A percentile compares a stretch with the other conserved stretches of the same genome.
These are phyloP conservation scores for Eucalyptus tenuipes DNA, from an alignment of 345 rosid species.

Conservation along the genomic window DNA sequence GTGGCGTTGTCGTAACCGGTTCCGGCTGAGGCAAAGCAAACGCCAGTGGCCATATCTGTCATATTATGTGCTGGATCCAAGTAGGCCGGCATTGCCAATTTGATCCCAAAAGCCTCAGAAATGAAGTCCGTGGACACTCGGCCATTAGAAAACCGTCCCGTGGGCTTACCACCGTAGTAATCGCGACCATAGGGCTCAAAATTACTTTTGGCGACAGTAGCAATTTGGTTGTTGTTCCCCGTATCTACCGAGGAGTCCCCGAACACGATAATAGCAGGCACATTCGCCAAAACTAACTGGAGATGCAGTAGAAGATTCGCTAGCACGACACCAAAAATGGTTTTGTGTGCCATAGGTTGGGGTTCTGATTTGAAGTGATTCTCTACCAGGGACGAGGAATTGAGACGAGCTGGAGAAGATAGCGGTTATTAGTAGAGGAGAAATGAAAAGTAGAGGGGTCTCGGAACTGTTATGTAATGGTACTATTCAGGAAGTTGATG, in stretches of 20 bases:
- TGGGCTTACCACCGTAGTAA: constrained; percentile 44
- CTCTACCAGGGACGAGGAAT: not conserved
- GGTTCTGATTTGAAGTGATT: not conserved
- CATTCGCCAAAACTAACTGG: constrained; percentile 12
- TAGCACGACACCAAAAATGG: constrained; percentile 2
- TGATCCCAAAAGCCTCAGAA: constrained; percentile 65
- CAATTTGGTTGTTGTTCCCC: constrained; percentile 71
- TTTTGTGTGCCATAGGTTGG: constrained; percentile 14
- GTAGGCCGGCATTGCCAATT: constrained; percentile 61
- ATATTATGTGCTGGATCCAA: constrained; percentile 54
- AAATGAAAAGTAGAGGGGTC: not conserved
- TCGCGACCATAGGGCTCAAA: constrained; percentile 77
- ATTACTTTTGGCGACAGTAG: constrained; percentile 59
- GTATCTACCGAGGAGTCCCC: constrained; percentile 76
- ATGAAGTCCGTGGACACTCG: constrained; percentile 63
- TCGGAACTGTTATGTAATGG: not conserved
- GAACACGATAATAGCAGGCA: constrained; percentile 59
- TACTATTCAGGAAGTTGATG: not conserved
- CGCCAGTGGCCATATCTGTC: constrained; percentile 64
- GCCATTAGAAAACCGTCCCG: constrained; percentile 73
- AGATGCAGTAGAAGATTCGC: constrained; percentile 16
- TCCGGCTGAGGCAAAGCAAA: constrained; percentile 89
- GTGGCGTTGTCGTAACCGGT: constrained; percentile 83
- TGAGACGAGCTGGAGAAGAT: not conserved
- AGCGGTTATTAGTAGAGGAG: not conserved